Conservation (phyloP, 176 grass and related monocot species). For the Pontederia paniculata region DNA sequence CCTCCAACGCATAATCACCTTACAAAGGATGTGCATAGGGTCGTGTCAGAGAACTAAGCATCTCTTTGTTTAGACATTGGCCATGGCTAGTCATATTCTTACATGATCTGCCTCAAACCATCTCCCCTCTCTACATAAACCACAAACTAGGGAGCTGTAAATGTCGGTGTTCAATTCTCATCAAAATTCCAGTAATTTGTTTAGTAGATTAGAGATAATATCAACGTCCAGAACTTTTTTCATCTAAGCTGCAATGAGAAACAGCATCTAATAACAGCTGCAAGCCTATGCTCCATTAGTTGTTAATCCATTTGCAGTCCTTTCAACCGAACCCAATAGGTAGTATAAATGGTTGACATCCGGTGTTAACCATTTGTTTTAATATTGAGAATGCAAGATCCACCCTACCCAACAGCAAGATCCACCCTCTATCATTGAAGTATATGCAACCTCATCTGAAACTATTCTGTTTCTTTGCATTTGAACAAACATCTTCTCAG, state of each 20-base stretch:
- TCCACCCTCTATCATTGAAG: slow-evolving; percentile 43
- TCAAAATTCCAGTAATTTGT: slow-evolving; percentile 36
- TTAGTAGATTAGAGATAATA: slow-evolving; percentile 27
- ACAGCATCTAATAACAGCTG: slow-evolving; percentile 30
- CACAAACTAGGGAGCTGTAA: slow-evolving; percentile 23
- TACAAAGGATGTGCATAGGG: slow-evolving; percentile 25
- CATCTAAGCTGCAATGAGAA: slow-evolving; percentile 19
- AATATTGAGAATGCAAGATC: slow-evolving; percentile 34
- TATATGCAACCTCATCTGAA: slow-evolving; percentile 46
- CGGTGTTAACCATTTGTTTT: slow-evolving; percentile 30
- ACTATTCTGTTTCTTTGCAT: slow-evolving; percentile 30
- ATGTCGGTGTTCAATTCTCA: slow-evolving; percentile 27
- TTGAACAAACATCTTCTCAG: slow-evolving; percentile 39
- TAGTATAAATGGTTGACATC: slow-evolving; percentile 38
- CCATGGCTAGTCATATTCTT: slow-evolving; percentile 30
- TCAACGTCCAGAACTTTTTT: slow-evolving; percentile 21
- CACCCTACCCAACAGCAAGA: slow-evolving; percentile 36
- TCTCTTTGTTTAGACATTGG: slow-evolving; percentile 36
- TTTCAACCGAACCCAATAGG: slow-evolving; percentile 45
- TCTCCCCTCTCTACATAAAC: slow-evolving; percentile 43
- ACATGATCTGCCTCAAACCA: slow-evolving; percentile 50
- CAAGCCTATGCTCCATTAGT: slow-evolving; percentile 30
- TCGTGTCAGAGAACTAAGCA: slow-evolving; percentile 32
- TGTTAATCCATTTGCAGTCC: slow-evolving; percentile 38
- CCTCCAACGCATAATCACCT: slow-evolving; percentile 40